Evolutionary conservation across 257 asterid genomes (phyloP).

Genomic region (Nicotiana tabacum): DNA sequence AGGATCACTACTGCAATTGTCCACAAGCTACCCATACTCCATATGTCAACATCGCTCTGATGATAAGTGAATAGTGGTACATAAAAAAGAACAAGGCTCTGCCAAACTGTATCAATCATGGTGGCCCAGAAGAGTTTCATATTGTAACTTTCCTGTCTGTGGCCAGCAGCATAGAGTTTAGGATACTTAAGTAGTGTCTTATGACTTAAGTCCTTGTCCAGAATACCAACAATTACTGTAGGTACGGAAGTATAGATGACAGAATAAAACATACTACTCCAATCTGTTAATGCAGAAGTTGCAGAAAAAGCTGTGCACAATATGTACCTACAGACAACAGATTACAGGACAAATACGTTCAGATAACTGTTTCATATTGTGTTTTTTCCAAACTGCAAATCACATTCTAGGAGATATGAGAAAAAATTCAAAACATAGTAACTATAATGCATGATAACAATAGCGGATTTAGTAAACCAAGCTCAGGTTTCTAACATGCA

Average conservation of each 20-base stretch:
- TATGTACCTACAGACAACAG: conserved; percentile 63
- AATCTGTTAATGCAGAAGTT: conserved; percentile 90
- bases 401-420: background rate
- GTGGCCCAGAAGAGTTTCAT: conserved; percentile 90
- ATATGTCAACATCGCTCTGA: conserved; percentile 83
- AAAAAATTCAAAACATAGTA: background rate
- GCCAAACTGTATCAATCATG: conserved; percentile 93
- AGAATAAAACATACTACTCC: conserved; percentile 94
- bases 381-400: conserved; percentile 3
- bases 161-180: conserved; percentile 84
- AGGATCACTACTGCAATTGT: conserved; percentile 84
- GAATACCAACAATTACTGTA: conserved; percentile 85
- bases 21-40: conserved; percentile 99
- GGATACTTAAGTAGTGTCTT: conserved; percentile 82
- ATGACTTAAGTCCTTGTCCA: conserved; percentile 88
- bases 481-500: background rate
- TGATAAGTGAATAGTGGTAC: conserved; percentile 62
- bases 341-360: conserved; percentile 20
- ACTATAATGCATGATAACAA: background rate
- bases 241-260: conserved; percentile 91
- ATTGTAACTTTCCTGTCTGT: conserved; percentile 89
- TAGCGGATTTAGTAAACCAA: background rate
- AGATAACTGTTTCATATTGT: conserved; percentile 30
- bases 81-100: conserved; percentile 91
- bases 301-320: conserved; percentile 87